These are phyloP conservation scores for Rasamsonia emersonii DNA, from an alignment of 2,329 filamentous ascomycete genomes.

Conservation along the genomic window DNA sequence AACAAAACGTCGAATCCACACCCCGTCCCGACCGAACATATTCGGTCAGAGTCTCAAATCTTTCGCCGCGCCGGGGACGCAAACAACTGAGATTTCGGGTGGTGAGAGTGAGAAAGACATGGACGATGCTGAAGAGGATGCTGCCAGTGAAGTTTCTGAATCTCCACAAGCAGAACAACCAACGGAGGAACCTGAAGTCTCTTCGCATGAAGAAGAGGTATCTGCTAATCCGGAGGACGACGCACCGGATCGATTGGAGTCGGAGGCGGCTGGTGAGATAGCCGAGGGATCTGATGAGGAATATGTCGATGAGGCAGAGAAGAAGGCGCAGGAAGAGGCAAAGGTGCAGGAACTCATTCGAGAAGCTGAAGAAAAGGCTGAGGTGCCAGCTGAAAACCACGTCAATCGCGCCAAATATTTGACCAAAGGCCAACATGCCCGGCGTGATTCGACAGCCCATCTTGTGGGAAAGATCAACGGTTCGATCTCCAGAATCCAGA, in stretches of 20 bases:
- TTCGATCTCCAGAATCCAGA: conserved; percentile 27
- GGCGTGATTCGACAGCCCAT: conserved; percentile 35
- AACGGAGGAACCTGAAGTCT: conserved; percentile 13
- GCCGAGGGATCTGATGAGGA: conserved; percentile 20
- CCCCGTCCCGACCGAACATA: conserved; percentile 27
- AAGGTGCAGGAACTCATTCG: conserved; percentile 39
- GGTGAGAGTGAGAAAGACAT: conserved; percentile 16
- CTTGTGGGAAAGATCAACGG: conserved; percentile 32
- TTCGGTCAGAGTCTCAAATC: conserved; percentile 40
- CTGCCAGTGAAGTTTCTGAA: conserved; percentile 13
- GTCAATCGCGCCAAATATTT: conserved; percentile 34
- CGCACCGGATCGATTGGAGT: conserved; percentile 9
- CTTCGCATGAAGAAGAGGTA: conserved; percentile 6
- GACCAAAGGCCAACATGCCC: conserved; percentile 29
- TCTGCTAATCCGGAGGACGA: conserved; percentile 4
- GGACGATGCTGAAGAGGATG: conserved; percentile 14
- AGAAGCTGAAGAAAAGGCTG: conserved; percentile 36
- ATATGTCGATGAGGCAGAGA: conserved; percentile 48
- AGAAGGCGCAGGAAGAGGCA: conserved; percentile 41
- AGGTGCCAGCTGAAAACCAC: conserved; percentile 36
- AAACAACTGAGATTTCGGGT: conserved; percentile 15
- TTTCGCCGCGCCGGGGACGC: conserved; percentile 49
- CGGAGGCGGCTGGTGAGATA: conserved; percentile 3
- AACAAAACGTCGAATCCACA: conserved; percentile 33
- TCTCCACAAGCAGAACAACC: conserved; percentile 12